These are phyloP conservation scores for Tuber calosporum DNA, from an alignment of 495 filamentous ascomycete genomes.

Conservation along the genomic window DNA sequence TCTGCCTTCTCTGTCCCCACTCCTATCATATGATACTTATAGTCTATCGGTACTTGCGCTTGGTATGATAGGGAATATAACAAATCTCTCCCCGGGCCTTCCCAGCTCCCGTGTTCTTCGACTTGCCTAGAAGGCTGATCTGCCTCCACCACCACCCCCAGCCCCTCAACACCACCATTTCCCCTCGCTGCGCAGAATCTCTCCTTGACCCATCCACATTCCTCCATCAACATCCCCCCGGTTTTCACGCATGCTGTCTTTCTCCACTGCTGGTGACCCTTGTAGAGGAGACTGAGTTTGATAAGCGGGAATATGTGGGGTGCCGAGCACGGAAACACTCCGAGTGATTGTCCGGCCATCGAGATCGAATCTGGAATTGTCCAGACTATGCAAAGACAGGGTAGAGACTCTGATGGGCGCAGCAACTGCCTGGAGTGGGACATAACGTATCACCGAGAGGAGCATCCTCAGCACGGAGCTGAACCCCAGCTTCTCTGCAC, in stretches of 20 bases:
- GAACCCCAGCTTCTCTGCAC: neutral
- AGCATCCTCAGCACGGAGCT: neutral
- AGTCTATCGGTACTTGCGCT: no score
- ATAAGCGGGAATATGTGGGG: neutral
- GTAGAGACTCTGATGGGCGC: neutral
- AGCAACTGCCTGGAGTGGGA: neutral
- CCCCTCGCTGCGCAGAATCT: no score
- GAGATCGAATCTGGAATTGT: constrained; percentile 16
- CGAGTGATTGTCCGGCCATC: no score
- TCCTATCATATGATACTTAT: no score
- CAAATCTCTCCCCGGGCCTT: no score
- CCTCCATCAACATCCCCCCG: neutral
- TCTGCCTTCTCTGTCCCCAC: no score
- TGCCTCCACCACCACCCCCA: no score
- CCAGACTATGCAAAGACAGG: constrained; percentile 5
- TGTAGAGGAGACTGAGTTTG: neutral
- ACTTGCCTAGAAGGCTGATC: no score
- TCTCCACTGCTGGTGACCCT: neutral
- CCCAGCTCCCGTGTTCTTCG: no score
- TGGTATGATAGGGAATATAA: no score
- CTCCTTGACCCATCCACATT: neutral
- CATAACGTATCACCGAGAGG: neutral
- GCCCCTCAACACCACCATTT: no score
- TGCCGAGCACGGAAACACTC: neutral
- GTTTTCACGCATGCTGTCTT: neutral